Evolutionary conservation across 495 filamentous ascomycete genomes (phyloP).

Genomic region (Daldinia loculata): DNA sequence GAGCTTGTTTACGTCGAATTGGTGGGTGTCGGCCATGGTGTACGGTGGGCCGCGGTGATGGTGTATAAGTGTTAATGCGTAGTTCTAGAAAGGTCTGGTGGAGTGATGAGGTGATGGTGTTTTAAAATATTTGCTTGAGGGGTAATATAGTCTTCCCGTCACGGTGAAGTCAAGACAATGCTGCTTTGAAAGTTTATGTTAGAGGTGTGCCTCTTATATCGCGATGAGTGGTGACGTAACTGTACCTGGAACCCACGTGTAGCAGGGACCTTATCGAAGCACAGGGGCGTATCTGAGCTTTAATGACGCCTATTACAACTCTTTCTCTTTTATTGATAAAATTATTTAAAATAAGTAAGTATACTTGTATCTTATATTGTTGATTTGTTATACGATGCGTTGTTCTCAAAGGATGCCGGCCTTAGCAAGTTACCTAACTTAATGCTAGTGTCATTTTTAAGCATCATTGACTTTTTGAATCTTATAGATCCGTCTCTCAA

Average conservation of each 20-base stretch:
- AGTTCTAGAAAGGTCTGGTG: not conserved
- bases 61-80: not conserved
- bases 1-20: constrained; percentile 52
- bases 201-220: constrained; percentile 4
- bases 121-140: not conserved
- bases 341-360: not conserved
- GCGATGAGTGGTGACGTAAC: constrained; percentile 39
- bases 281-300: not conserved
- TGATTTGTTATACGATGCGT: not conserved
- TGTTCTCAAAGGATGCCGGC: no score
- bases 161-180: constrained; percentile 28
- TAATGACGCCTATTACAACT: not conserved
- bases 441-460: no score
- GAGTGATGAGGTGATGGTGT: not conserved
- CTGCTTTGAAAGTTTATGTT: constrained; percentile 4
- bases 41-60: not conserved
- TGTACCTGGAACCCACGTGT: constrained; percentile 13
- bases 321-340: not conserved
- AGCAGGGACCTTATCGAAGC: constrained; percentile 13
- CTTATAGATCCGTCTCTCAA: no score
- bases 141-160: not conserved
- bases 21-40: constrained; percentile 45
- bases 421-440: no score
- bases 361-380: not conserved
- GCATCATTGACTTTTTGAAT: no score